Base-by-base conservation (phyloP, 202 grass and related monocot genomes). In the Schoenoplectus triqueter region DNA sequence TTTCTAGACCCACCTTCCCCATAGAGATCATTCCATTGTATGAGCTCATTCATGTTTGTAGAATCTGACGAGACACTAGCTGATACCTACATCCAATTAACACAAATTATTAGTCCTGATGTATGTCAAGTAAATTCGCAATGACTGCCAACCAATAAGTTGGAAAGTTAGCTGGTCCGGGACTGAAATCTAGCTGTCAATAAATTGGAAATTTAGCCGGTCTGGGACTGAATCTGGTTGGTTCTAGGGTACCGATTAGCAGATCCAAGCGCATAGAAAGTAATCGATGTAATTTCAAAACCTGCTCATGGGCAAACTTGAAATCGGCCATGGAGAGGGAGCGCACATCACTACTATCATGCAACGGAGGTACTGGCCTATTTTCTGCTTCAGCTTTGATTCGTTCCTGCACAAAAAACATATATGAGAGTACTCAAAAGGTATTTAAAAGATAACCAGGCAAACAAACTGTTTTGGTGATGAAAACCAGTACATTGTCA, bases 1-100 rank as follows among this genome's bases (percentile, higher is more conserved):
- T 97, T 97, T 86, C 94, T 97, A 39, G 94, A 97, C 65, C 94
- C 94, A 45, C 94, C 94, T 76, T 97, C 94, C 64, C 94, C 94
- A 82, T 97, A 97, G 3, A 92, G 86, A 73, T 97, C 94, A 51
- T 97, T 97, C 94, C 94, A 97, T 62, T 97, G 94, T 64, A 85
- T 61, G 82, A 97, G 91, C 88, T 97, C 94, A 4, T 85, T 89
- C 94, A 97, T 97, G 86, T 94, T 97, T 82, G 75, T 86, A 3
- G 94, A 97, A 90, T 97, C 94, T 21, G 89, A 93, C 52, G 91
- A 94, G 47, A 97, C 91, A 86, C 94, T 97, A 3, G 90, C 91
- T 13, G 89, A 97, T 41, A 94, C 94, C 94, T 97, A 80, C 40
- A 84, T 82, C 80, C 57, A 84, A 64, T 22, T 3, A 20, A 78